Conservation (phyloP, 2,329 filamentous ascomycete species). For the Fusarium xylarioides region DNA sequence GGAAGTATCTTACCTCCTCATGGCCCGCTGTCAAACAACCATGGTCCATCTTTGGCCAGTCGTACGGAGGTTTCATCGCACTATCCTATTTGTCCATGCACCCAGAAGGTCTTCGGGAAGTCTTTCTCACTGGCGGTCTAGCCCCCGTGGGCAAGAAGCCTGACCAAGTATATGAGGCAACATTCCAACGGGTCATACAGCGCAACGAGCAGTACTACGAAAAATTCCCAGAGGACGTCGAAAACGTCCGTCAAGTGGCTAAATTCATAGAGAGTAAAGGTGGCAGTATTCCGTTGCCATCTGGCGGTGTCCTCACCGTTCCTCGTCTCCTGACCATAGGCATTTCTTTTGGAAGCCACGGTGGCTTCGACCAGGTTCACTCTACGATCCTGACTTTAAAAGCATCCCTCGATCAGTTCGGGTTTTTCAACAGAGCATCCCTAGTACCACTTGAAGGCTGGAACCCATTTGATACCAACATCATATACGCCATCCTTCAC, state of each 20-base stretch:
- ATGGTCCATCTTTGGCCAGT: constrained; percentile 91
- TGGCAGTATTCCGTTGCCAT: constrained; percentile 68
- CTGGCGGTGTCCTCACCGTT: constrained; percentile 77
- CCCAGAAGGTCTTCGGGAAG: constrained; percentile 80
- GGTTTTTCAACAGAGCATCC: constrained; percentile 77
- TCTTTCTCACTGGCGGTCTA: constrained; percentile 85
- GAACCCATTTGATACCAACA: constrained; percentile 75
- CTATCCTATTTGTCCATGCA: constrained; percentile 85
- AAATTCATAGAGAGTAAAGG: constrained; percentile 69
- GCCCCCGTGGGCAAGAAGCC: constrained; percentile 77
- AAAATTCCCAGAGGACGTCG: constrained; percentile 85
- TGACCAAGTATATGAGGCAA: constrained; percentile 78
- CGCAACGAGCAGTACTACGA: constrained; percentile 82
- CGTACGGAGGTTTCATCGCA: constrained; percentile 88
- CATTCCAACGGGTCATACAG: constrained; percentile 74
- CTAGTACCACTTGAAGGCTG: constrained; percentile 73
- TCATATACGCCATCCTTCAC: constrained; percentile 88
- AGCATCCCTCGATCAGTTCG: constrained; percentile 78
- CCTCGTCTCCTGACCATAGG: constrained; percentile 81
- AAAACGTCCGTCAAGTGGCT: constrained; percentile 72
- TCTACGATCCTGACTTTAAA: constrained; percentile 74
- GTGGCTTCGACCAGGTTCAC: constrained; percentile 80
- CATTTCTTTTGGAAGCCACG: constrained; percentile 80
- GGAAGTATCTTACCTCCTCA: constrained; percentile 75
- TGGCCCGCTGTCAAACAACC: constrained; percentile 75